A percentile compares a stretch with the other conserved stretches of the same genome.
Evolutionary conservation across 805 yeast species (phyloP).

Genomic region (Metschnikowia aberdeeniae): DNA sequence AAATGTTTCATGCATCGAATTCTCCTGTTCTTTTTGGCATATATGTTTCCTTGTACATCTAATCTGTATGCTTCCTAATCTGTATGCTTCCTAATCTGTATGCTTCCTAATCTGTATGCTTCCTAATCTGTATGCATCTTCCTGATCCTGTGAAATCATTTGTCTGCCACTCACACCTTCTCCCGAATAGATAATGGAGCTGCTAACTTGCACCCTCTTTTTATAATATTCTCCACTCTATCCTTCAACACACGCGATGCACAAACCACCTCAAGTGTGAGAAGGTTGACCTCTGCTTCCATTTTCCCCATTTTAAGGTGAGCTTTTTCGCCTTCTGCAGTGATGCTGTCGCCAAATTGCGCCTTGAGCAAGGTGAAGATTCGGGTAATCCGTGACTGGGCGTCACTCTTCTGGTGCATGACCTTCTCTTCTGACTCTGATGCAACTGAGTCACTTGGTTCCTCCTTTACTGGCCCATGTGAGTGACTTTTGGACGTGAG

Average conservation of each 20-base stretch:
- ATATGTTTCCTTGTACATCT: too few relatives aligned
- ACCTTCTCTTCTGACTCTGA: slow-evolving; percentile 13
- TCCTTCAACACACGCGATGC: slow-evolving; percentile 71
- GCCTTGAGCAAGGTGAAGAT: slow-evolving; percentile 63
- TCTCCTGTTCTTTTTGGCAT: too few relatives aligned
- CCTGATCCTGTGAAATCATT: too few relatives aligned
- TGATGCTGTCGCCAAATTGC: slow-evolving; percentile 82
- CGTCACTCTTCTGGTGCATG: slow-evolving; percentile 25
- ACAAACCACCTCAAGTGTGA: slow-evolving; percentile 63
- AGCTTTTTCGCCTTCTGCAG: slow-evolving; percentile 44
- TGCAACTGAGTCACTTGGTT: slow-evolving; percentile 17
- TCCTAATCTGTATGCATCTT: too few relatives aligned
- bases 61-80: too few relatives aligned
- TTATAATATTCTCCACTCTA: slow-evolving; percentile 76
- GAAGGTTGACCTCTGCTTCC: slow-evolving; percentile 65
- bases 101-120: too few relatives aligned
- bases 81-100: too few relatives aligned
- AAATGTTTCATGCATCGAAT: too few relatives aligned
- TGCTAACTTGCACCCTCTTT: slow-evolving; percentile 72
- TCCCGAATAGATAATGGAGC: slow-evolving; percentile 55
- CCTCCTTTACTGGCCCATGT: slow-evolving; percentile 34
- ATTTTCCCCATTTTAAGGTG: slow-evolving; percentile 67
- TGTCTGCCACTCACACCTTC: background rate
- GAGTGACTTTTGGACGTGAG: slow-evolving; percentile 60
- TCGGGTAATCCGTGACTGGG: slow-evolving; percentile 38